Percentiles rank a stretch among this genome's conserved stretches.
phyloP scores from a whole-genome alignment of 805 yeast species.

The Nakazawaea sp. region DNA sequence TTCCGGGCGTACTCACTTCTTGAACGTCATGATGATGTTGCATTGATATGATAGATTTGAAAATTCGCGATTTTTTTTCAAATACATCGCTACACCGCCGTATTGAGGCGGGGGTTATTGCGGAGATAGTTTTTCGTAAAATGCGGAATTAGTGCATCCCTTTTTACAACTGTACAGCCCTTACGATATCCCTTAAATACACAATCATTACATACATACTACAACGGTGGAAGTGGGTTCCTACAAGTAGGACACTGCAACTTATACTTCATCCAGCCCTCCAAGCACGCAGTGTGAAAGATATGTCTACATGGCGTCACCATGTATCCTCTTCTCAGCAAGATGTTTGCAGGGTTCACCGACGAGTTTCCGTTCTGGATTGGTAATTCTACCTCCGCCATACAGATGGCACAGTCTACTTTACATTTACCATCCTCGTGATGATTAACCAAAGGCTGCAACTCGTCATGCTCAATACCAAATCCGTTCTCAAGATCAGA shows the following conservation, averaged over 20 bases:
- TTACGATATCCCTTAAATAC: background rate
- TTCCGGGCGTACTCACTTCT: conserved; percentile 6
- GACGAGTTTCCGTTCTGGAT: conserved; percentile 21
- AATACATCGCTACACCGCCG: too few relatives aligned
- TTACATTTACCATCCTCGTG: conserved; percentile 33
- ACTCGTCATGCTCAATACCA: conserved; percentile 39
- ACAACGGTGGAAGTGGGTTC: conserved; percentile 76
- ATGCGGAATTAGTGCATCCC: too few relatives aligned
- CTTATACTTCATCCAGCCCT: conserved; percentile 89
- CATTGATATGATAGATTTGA: too few relatives aligned
- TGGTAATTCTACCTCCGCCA: conserved; percentile 67
- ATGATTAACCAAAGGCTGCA: conserved; percentile 21
- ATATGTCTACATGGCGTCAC: conserved; percentile 89
- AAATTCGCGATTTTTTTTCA: too few relatives aligned
- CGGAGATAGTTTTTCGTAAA: too few relatives aligned
- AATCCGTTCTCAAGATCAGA: conserved; percentile 60
- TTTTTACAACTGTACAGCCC: background rate
- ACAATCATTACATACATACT: conserved; percentile 12
- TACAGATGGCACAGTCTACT: conserved; percentile 85
- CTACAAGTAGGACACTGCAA: conserved; percentile 94
- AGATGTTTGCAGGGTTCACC: conserved; percentile 16
- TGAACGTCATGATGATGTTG: conserved; percentile 5
- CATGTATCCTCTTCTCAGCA: conserved; percentile 49
- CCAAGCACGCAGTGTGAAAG: conserved; percentile 85
- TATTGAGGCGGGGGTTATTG: too few relatives aligned